phyloP scores from a whole-genome alignment of 225 moss, liverwort and hornwort species.

The Marchantia paleacea region DNA sequence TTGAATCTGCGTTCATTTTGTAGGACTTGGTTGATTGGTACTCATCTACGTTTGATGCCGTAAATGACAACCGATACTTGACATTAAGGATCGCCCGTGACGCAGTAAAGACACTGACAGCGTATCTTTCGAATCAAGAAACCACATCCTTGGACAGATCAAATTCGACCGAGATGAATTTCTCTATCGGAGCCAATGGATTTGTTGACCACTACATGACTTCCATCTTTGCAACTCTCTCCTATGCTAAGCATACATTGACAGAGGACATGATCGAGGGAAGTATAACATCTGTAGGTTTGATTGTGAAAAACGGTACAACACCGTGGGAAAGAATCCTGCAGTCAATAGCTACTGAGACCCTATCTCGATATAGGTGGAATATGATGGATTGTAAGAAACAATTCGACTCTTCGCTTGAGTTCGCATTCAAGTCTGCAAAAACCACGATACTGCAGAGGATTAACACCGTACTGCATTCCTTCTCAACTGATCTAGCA shows the following conservation, averaged over 20 bases:
- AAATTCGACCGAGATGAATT: slow-evolving; percentile 16
- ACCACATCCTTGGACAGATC: slow-evolving; percentile 20
- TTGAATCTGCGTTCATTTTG: neutral
- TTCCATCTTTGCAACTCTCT: slow-evolving; percentile 62
- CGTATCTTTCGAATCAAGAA: slow-evolving; percentile 31
- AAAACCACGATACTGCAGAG: slow-evolving; percentile 49
- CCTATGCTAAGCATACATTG: slow-evolving; percentile 57
- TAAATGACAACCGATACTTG: slow-evolving; percentile 72
- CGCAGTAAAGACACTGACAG: slow-evolving; percentile 39
- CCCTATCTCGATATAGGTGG: slow-evolving; percentile 21
- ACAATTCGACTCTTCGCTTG: slow-evolving; percentile 34
- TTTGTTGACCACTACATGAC: slow-evolving; percentile 51
- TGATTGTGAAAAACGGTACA: slow-evolving; percentile 54
- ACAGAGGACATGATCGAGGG: slow-evolving; percentile 31
- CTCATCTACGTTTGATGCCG: slow-evolving; percentile 46
- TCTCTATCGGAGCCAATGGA: slow-evolving; percentile 49
- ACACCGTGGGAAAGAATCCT: slow-evolving; percentile 49
- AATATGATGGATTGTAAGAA: slow-evolving; percentile 41
- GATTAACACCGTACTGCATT: slow-evolving; percentile 40
- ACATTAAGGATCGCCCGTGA: slow-evolving; percentile 68
- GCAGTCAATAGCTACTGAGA: slow-evolving; percentile 25
- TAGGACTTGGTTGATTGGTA: slow-evolving; percentile 94
- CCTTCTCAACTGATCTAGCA: slow-evolving; percentile 56
- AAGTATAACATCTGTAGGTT: slow-evolving; percentile 45
- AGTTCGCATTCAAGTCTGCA: slow-evolving; percentile 49